Evolutionary conservation across 768 basidiomycete genomes (phyloP).

Genomic region (Phaffia australis): DNA sequence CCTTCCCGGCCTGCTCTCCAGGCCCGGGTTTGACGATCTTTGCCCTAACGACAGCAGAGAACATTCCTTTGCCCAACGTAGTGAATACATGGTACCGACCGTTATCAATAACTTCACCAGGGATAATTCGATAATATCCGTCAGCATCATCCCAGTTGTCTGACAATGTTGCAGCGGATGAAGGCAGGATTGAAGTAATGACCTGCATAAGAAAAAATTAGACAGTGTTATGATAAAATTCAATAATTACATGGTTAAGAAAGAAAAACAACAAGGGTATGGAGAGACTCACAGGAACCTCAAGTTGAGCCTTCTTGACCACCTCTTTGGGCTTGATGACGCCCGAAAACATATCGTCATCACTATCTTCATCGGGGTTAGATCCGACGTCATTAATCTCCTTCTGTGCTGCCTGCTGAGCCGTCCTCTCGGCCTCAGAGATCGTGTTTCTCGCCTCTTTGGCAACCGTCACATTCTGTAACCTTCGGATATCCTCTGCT

Average conservation of each 20-base stretch:
- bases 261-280: neutral
- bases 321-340: conserved; percentile 46
- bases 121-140: conserved; percentile 87
- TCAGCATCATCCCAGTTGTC: conserved; percentile 89
- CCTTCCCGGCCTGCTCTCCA: conserved; percentile 49
- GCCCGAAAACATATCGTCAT: conserved; percentile 89
- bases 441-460: conserved; percentile 13
- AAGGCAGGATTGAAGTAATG: conserved; percentile 10
- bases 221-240: neutral
- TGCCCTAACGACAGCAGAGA: conserved; percentile 88
- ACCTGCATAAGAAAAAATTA: neutral
- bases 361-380: conserved; percentile 68
- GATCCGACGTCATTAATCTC: conserved; percentile 27
- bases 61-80: conserved; percentile 97
- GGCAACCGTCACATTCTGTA: conserved; percentile 39
- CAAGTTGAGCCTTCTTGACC: conserved; percentile 27
- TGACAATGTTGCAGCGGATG: conserved; percentile 45
- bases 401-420: conserved; percentile 40
- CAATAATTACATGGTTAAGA: neutral
- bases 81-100: conserved; percentile 91
- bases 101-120: conserved; percentile 85
- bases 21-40: conserved; percentile 54
- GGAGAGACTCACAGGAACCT: conserved; percentile 32
- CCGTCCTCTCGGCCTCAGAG: conserved; percentile 30
- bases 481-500: conserved; percentile 68